Percentiles rank a stretch among this genome's conserved stretches.
These are phyloP conservation scores for Aspergillus viridinutans DNA, from an alignment of 2,329 filamentous ascomycete genomes.

Conservation along the genomic window DNA sequence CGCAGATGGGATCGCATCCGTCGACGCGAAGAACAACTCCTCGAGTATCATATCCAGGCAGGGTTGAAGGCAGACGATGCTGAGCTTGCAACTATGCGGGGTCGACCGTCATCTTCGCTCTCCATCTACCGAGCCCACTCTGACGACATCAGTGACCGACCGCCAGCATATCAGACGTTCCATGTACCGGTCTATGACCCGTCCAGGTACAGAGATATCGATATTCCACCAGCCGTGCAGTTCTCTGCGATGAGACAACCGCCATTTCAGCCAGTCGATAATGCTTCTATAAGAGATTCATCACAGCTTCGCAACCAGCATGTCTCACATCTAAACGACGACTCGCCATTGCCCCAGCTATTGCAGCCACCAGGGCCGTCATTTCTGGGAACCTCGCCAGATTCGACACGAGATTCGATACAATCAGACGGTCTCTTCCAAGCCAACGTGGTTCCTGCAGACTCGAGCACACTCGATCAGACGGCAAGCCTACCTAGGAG, in stretches of 20 bases:
- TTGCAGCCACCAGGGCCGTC: background rate
- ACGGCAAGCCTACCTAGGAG: slow-evolving; percentile 14
- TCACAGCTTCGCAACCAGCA: background rate
- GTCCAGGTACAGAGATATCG: slow-evolving; percentile 23
- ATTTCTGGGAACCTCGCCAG: background rate
- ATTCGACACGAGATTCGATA: background rate
- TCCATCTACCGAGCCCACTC: slow-evolving; percentile 1
- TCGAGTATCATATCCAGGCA: slow-evolving; percentile 8
- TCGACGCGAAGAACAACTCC: slow-evolving; percentile 16
- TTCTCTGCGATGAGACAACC: background rate
- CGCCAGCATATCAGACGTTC: slow-evolving; percentile 23
- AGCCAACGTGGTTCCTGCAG: background rate
- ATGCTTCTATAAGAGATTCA: background rate
- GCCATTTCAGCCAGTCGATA: background rate
- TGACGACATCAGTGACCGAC: slow-evolving; percentile 12
- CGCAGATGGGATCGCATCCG: slow-evolving; percentile 19
- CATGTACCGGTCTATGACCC: slow-evolving; percentile 31
- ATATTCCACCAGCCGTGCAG: slow-evolving; percentile 1
- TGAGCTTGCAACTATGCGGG: slow-evolving; percentile 5
- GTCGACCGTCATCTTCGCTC: slow-evolving; percentile 7
- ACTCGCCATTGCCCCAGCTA: background rate
- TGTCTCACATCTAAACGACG: background rate
- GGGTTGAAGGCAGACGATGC: background rate
- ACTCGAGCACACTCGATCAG: background rate
- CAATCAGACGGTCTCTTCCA: background rate